phyloP scores from a whole-genome alignment of 805 yeast genomes.

The Starmerella floricola region DNA sequence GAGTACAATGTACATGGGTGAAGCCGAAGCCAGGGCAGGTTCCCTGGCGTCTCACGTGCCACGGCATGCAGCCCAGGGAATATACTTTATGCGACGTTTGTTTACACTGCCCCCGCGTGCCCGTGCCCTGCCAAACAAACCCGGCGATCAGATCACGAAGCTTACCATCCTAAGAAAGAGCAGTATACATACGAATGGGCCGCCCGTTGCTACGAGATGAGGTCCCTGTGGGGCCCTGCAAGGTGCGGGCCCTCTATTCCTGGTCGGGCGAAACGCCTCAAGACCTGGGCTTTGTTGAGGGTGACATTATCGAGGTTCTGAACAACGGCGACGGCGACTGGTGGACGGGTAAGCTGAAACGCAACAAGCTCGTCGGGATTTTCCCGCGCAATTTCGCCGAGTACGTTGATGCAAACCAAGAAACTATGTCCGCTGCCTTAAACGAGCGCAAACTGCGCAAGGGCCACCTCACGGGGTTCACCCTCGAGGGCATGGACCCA shows the following conservation, averaged over 20 bases:
- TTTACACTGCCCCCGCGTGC: neutral
- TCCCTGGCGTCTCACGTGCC: no score
- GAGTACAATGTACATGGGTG: no score
- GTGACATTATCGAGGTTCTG: conserved; percentile 78
- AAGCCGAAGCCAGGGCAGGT: no score
- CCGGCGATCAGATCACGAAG: neutral
- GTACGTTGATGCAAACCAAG: conserved; percentile 29
- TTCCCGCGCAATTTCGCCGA: conserved; percentile 84
- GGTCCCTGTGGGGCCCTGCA: conserved; percentile 41
- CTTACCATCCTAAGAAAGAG: neutral
- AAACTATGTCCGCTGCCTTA: conserved; percentile 18
- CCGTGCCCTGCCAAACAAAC: neutral
- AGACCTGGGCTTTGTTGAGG: conserved; percentile 88
- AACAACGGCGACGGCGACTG: conserved; percentile 75
- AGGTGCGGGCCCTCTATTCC: conserved; percentile 70
- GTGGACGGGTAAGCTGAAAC: conserved; percentile 74
- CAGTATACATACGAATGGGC: conserved; percentile 3
- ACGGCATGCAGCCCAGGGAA: no score
- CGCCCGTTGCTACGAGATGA: conserved; percentile 17
- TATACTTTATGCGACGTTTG: no score
- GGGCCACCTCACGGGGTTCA: neutral
- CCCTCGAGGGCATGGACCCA: conserved; percentile 1
- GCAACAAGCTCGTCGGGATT: conserved; percentile 72
- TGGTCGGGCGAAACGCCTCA: conserved; percentile 89
- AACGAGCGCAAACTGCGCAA: conserved; percentile 1